Evolutionary conservation across 371 early-diverging fungal species (phyloP).

Genomic region (Circinella umbellata): DNA sequence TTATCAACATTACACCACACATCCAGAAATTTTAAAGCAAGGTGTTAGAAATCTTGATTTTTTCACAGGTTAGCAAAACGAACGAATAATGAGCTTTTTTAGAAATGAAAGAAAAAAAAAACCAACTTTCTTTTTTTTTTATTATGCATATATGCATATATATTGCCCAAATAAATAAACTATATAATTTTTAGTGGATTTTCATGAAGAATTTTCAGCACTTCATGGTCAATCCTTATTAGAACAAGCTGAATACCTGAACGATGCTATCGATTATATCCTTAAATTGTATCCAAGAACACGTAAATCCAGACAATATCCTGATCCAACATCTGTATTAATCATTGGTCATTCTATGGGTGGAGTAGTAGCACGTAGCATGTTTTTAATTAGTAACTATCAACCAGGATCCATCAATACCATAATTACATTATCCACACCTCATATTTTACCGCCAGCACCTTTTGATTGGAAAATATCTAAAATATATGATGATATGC

Average conservation of each 20-base stretch:
- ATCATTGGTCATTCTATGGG: slow-evolving; percentile 97
- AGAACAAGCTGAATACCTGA: slow-evolving; percentile 87
- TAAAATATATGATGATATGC: slow-evolving; percentile 75
- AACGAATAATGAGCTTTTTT: too few species aligned
- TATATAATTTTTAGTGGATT: slow-evolving; percentile 65
- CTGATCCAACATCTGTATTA: slow-evolving; percentile 76
- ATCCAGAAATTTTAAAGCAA: slow-evolving; percentile 30
- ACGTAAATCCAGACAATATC: slow-evolving; percentile 34
- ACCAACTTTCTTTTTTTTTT: not conserved
- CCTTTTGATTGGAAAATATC: slow-evolving; percentile 80
- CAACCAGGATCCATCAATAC: slow-evolving; percentile 78
- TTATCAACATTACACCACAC: slow-evolving; percentile 48
- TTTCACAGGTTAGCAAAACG: slow-evolving; percentile 71
- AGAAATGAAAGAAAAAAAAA: not conserved
- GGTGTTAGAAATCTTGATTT: slow-evolving; percentile 74
- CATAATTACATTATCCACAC: slow-evolving; percentile 90
- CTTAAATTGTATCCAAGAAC: slow-evolving; percentile 69
- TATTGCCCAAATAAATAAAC: not conserved
- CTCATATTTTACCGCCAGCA: slow-evolving; percentile 87
- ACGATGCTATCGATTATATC: slow-evolving; percentile 87
- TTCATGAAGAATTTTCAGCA: slow-evolving; percentile 93
- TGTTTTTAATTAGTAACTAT: slow-evolving; percentile 79
- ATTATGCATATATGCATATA: not conserved
- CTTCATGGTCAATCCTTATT: slow-evolving; percentile 78
- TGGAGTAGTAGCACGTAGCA: slow-evolving; percentile 89